phyloP scores from a whole-genome alignment of 139 green algal genomes.

The Monoraphidium neglectum region DNA sequence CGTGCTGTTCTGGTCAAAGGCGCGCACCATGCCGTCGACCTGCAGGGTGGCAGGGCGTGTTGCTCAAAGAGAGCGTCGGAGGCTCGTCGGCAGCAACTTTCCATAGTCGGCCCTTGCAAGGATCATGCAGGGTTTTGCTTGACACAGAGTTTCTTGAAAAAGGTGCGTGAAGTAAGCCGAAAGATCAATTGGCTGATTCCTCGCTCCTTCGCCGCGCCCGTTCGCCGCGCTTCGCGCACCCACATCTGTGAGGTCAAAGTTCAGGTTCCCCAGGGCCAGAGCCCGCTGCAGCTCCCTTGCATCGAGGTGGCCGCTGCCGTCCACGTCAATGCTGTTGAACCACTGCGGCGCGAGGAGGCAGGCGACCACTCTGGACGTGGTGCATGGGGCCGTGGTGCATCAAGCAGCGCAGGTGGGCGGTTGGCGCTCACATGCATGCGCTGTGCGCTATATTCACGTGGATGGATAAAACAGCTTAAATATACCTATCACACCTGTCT shows the following conservation, averaged over 20 bases:
- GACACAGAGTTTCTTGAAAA: neutral
- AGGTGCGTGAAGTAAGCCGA: neutral
- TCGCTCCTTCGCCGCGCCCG: neutral
- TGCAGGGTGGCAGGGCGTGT: neutral
- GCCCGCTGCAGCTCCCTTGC: slow-evolving; percentile 35
- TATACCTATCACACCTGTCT: too few relatives aligned
- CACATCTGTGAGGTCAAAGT: neutral
- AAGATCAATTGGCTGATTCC: too few relatives aligned
- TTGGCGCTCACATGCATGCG: too few relatives aligned
- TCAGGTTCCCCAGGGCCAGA: slow-evolving; percentile 10
- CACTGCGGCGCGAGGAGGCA: neutral
- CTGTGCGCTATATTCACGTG: too few relatives aligned
- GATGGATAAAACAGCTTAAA: too few relatives aligned
- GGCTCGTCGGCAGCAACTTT: neutral
- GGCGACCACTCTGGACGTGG: too few relatives aligned
- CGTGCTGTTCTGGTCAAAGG: slow-evolving; percentile 40
- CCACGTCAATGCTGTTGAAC: slow-evolving; percentile 22
- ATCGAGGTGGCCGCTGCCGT: slow-evolving; percentile 22
- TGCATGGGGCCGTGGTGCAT: too few relatives aligned
- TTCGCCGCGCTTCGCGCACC: neutral
- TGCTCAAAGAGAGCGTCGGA: too few relatives aligned
- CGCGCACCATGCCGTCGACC: slow-evolving; percentile 22
- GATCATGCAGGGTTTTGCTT: neutral
- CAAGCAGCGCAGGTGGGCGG: too few relatives aligned
- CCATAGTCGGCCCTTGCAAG: neutral